phyloP scores from a whole-genome alignment of 2,329 filamentous ascomycete species.

The Fusarium nurragi region DNA sequence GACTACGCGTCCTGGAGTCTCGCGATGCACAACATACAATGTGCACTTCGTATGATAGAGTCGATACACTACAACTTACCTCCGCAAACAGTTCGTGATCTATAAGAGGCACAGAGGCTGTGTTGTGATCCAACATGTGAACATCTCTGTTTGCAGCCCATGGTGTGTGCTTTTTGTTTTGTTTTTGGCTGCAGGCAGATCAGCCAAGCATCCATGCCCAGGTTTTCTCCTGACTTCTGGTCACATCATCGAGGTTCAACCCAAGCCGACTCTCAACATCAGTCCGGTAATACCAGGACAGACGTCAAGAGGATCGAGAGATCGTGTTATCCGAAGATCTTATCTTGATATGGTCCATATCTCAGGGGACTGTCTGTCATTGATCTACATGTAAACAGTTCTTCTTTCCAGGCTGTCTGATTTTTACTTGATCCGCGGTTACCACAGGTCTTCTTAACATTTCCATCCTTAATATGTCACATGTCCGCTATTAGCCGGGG shows the following conservation, averaged over 20 bases:
- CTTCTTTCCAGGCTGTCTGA: neutral
- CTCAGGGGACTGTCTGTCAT: constrained; percentile 17
- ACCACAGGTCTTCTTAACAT: constrained; percentile 1
- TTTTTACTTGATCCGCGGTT: constrained; percentile 7
- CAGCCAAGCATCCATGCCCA: constrained; percentile 1
- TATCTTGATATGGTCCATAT: constrained; percentile 11
- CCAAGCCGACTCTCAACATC: neutral
- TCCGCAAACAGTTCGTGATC: neutral
- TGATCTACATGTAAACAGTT: constrained; percentile 22
- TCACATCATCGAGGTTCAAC: constrained; percentile 5
- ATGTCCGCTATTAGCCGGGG: constrained; percentile 9
- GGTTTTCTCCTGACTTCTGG: constrained; percentile 1
- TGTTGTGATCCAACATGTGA: neutral
- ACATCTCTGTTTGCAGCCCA: neutral
- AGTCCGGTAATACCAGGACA: constrained; percentile 2
- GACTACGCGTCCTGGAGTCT: constrained; percentile 27
- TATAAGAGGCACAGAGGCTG: constrained; percentile 9
- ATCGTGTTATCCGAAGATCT: constrained; percentile 26
- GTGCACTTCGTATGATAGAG: neutral
- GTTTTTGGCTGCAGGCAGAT: neutral
- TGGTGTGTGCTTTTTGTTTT: too few relatives aligned
- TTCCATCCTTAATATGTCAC: neutral
- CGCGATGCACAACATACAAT: constrained; percentile 10
- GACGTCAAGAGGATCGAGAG: constrained; percentile 6
- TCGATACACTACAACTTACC: neutral